Evolutionary conservation across 2,329 filamentous ascomycete genomes (phyloP).

Genomic region (Arthrobotrys sinensis): DNA sequence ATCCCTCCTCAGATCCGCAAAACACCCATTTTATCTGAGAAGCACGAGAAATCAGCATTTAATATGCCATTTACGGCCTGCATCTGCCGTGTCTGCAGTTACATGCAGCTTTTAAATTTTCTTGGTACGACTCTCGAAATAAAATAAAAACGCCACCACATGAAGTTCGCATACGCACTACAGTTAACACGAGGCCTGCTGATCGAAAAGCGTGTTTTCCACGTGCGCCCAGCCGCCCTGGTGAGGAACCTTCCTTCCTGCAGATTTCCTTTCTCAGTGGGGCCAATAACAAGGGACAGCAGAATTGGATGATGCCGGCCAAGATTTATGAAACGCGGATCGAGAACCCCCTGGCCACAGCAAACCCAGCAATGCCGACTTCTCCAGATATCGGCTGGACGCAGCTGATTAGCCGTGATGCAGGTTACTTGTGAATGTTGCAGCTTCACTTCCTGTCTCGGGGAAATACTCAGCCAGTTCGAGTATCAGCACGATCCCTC

Average conservation of each 20-base stretch:
- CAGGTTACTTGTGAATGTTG: conserved; percentile 33
- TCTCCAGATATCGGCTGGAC: conserved; percentile 17
- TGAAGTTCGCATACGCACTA: conserved; percentile 17
- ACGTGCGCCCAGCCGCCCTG: conserved; percentile 54
- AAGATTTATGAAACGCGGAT: conserved; percentile 60
- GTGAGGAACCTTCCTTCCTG: conserved; percentile 56
- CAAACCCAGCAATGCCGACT: conserved; percentile 36
- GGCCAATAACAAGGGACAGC: conserved; percentile 22
- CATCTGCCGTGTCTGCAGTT: conserved; percentile 26
- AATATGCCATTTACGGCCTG: conserved; percentile 15
- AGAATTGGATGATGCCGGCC: conserved; percentile 35
- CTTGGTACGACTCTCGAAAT: not conserved
- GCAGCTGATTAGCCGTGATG: conserved; percentile 42
- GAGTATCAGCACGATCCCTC: conserved; percentile 9
- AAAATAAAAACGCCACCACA: conserved; percentile 35
- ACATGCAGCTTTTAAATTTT: conserved; percentile 12
- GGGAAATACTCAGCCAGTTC: conserved; percentile 18
- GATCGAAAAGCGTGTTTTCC: conserved; percentile 61
- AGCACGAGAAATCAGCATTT: conserved; percentile 2
- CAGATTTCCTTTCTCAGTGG: conserved; percentile 44
- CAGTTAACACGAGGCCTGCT: conserved; percentile 52
- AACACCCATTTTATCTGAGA: conserved; percentile 9
- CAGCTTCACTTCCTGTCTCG: conserved; percentile 30
- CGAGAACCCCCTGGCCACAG: conserved; percentile 35
- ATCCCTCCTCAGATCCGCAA: conserved; percentile 15